Evolutionary conservation across 106 monocot genomes (phyloP), one percentile per base, ranked within the genome.

Genomic region (Phalaenopsis equestris): DNA sequence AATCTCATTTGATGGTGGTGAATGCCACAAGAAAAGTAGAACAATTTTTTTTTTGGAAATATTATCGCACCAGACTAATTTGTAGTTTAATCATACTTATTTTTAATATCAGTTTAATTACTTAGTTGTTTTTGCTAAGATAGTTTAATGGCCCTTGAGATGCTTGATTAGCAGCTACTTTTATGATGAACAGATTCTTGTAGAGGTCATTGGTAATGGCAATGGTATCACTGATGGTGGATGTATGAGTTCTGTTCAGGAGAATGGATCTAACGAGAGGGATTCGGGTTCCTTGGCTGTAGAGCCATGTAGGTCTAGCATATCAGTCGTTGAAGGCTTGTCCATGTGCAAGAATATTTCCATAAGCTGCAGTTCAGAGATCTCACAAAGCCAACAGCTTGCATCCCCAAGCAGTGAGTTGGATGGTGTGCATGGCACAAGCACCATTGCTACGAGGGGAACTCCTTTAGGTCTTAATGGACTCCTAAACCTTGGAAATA

Each of bases 401-500:
- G 80, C 88, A 57, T 90, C 90, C 30, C 85, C 92, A 67, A 83
- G 79, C 55, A 89, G 84, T 85, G 94, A 94, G 37, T 57, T 89
- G 76, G 89, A 96, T 67, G 90, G 83, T 86, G 73, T 87, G 45
- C 88, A 87, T 70, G 87, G 73, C 47, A 86, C 73, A 14, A 92
- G 83, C 81, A 79, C 42, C 75, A 81, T 88, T 47, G 81, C 24
- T 23, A 91, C 90, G 49, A 90, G 94, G 82, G 90, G 92, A 46
- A 79, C 85, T 83, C 85, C 92, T 81, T 39, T 88, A 64, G 98
- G 98, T 87, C 81, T 99, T 55, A 99, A 87, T 67, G 98, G 98
- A 42, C 86, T 99, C 57, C 80, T 91, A 70, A 99, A 99, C 77
- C 89, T 99, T 81, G 98, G 98, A 81, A 99, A 99, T 86, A 98